Conservation (phyloP, 768 basidiomycete species). For the Cystofilobasidium macerans region DNA sequence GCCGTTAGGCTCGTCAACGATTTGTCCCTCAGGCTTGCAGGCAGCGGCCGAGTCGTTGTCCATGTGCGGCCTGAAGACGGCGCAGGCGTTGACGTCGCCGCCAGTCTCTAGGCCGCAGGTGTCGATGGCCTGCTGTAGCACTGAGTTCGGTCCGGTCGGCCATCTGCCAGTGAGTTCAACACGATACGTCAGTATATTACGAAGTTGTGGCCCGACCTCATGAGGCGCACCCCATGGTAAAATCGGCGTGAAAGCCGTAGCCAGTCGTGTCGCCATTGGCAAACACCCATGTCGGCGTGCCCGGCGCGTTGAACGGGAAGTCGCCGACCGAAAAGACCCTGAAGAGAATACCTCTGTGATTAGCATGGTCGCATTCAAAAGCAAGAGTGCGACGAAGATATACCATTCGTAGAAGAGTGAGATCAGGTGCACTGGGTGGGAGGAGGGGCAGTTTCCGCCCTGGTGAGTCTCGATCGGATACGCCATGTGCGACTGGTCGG, state of each 20-base stretch:
- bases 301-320: constrained; percentile 36
- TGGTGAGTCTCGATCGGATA: constrained; percentile 28
- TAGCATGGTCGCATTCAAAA: constrained; percentile 32
- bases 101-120: constrained; percentile 15
- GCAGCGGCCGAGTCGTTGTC: constrained; percentile 29
- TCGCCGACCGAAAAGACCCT: constrained; percentile 31
- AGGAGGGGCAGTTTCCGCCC: constrained; percentile 20
- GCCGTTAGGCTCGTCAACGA: constrained; percentile 38
- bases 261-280: constrained; percentile 36
- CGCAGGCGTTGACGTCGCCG: constrained; percentile 21
- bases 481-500: constrained; percentile 38
- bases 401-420: constrained; percentile 40
- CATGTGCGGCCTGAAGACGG: constrained; percentile 38
- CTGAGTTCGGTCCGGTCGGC: constrained; percentile 35
- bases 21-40: constrained; percentile 34
- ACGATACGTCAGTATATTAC: too few relatives aligned
- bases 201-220: too few relatives aligned
- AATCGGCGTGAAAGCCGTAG: constrained; percentile 28
- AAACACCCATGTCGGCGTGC: constrained; percentile 34
- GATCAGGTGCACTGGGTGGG: constrained; percentile 36
- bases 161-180: constrained; percentile 39
- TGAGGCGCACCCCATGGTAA: background rate
- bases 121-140: constrained; percentile 37
- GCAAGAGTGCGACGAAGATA: constrained; percentile 34
- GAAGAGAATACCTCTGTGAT: too few relatives aligned